Conservation (phyloP, 192 early-diverging fungal genomes). For the Coemansia sp. region DNA sequence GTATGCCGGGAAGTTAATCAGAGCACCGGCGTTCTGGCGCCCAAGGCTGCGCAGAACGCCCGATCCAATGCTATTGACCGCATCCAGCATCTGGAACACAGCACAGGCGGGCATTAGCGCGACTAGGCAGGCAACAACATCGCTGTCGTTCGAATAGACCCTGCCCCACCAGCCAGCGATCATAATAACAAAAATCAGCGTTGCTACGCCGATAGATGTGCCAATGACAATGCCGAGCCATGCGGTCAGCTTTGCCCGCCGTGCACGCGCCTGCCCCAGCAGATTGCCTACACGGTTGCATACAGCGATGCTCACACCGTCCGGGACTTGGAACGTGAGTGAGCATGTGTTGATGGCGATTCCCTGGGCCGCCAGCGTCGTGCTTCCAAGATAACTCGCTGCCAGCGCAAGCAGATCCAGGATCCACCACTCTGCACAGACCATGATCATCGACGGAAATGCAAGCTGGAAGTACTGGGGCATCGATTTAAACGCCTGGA, state of each 20-base stretch:
- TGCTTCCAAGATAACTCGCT: conserved; percentile 60
- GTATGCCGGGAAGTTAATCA: conserved; percentile 57
- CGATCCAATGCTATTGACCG: conserved; percentile 61
- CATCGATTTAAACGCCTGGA: conserved; percentile 38
- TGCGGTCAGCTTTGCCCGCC: conserved; percentile 37
- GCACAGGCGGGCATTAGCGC: conserved; percentile 78
- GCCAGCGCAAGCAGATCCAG: conserved; percentile 53
- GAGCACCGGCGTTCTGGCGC: conserved; percentile 57
- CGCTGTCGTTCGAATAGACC: conserved; percentile 66
- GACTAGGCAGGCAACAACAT: conserved; percentile 70
- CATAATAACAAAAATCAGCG: conserved; percentile 21
- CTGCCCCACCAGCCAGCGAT: conserved; percentile 51
- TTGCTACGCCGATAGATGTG: conserved; percentile 15
- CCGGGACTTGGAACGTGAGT: conserved; percentile 56
- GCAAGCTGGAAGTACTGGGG: conserved; percentile 63
- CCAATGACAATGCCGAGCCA: conserved; percentile 34
- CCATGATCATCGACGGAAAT: conserved; percentile 74
- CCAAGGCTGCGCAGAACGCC: conserved; percentile 60
- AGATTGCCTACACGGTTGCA: conserved; percentile 60
- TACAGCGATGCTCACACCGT: conserved; percentile 59
- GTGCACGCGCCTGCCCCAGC: conserved; percentile 44
- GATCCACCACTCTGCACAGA: conserved; percentile 69
- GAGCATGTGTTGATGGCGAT: conserved; percentile 59
- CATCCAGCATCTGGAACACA: conserved; percentile 67
- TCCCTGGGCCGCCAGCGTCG: conserved; percentile 59